Conservation (phyloP, 495 filamentous ascomycete genomes). For the Penicillium coffeae region DNA sequence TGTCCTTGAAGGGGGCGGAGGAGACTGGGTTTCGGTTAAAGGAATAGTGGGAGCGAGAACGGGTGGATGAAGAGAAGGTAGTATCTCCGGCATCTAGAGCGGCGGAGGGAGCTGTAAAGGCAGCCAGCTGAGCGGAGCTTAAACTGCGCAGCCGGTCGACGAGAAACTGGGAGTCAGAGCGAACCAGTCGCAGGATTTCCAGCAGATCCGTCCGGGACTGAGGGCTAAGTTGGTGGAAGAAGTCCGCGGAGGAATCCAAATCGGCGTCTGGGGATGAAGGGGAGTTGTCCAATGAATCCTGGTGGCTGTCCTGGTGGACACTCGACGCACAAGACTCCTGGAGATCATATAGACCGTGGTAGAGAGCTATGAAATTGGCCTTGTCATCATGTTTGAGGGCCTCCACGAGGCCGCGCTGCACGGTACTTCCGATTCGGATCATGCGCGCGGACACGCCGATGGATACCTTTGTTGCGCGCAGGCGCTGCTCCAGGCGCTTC, state of each 20-base stretch:
- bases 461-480: slow-evolving; percentile 53
- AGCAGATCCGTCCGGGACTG: slow-evolving; percentile 71
- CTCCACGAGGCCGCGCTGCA: slow-evolving; percentile 81
- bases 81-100: slow-evolving; percentile 75
- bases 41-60: slow-evolving; percentile 51
- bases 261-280: slow-evolving; percentile 26
- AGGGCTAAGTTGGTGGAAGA: slow-evolving; percentile 75
- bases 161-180: slow-evolving; percentile 82
- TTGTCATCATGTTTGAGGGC: slow-evolving; percentile 87
- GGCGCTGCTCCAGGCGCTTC: slow-evolving; percentile 38
- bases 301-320: slow-evolving; percentile 37
- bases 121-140: slow-evolving; percentile 66
- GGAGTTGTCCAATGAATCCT: slow-evolving; percentile 41
- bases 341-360: slow-evolving; percentile 85
- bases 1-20: slow-evolving; percentile 45
- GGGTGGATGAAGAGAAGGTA: slow-evolving; percentile 69
- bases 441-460: slow-evolving; percentile 78
- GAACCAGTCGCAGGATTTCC: slow-evolving; percentile 73
- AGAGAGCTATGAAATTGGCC: slow-evolving; percentile 77
- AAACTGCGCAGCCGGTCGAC: slow-evolving; percentile 72
- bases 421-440: slow-evolving; percentile 69
- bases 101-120: slow-evolving; percentile 70
- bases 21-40: slow-evolving; percentile 58
- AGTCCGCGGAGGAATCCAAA: slow-evolving; percentile 54
- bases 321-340: slow-evolving; percentile 77